Conservation (phyloP, 2,329 filamentous ascomycete species). For the Exophiala viscosa region DNA sequence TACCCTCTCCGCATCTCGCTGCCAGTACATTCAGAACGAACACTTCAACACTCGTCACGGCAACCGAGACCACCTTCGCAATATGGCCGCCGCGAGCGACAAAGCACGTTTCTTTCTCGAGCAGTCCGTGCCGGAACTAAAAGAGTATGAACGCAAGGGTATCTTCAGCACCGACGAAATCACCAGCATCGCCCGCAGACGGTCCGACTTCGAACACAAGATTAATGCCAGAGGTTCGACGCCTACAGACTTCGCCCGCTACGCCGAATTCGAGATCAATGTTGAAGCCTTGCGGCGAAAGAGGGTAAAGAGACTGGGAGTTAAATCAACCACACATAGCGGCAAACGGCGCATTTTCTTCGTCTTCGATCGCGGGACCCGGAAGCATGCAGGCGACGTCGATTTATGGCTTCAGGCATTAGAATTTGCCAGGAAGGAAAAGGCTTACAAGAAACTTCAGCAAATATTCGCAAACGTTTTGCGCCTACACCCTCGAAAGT, state of each 20-base stretch:
- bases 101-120: slow-evolving; percentile 96
- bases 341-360: slow-evolving; percentile 82
- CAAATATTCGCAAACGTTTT: slow-evolving; percentile 65
- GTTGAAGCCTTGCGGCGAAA: slow-evolving; percentile 73
- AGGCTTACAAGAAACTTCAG: slow-evolving; percentile 58
- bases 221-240: slow-evolving; percentile 76
- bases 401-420: slow-evolving; percentile 89
- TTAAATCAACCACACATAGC: slow-evolving; percentile 66
- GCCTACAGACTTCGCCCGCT: slow-evolving; percentile 76
- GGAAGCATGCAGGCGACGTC: slow-evolving; percentile 76
- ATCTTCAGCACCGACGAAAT: slow-evolving; percentile 92
- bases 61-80: not conserved
- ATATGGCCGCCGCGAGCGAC: slow-evolving; percentile 82
- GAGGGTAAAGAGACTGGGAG: slow-evolving; percentile 73
- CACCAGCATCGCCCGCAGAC: slow-evolving; percentile 77
- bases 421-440: slow-evolving; percentile 68
- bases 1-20: no score
- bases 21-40: no score
- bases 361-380: slow-evolving; percentile 81
- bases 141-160: slow-evolving; percentile 85
- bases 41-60: no score
- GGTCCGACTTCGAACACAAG: slow-evolving; percentile 89
- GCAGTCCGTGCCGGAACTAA: slow-evolving; percentile 84
- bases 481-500: slow-evolving; percentile 78
- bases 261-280: slow-evolving; percentile 69